Base-by-base conservation (phyloP, 768 basidiomycete species). In the Pisolithus tinctorius region DNA sequence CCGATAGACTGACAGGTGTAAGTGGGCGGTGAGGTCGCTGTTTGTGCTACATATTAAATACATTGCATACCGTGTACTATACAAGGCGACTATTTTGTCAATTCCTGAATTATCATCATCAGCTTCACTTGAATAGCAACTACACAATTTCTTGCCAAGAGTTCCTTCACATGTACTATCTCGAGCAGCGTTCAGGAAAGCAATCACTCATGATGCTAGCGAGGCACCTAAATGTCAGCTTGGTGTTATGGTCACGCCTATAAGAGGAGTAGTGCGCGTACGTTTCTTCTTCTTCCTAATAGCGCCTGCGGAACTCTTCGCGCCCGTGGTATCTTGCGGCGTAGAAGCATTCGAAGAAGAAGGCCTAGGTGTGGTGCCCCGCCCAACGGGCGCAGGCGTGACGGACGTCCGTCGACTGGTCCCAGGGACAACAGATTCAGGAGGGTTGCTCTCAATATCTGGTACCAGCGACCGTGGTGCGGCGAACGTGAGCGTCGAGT, bases 251-350 rank as follows among this genome's bases (percentile, higher is more conserved):
- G 30, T 20, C 29, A 1, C 4, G 48, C 13, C 43, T 45, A 37
- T 9, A 29, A 60, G 29, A 29, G 42, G 30, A 25, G 41, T 39
- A 37, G 34, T n/a, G 17, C 16, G 70, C 83, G 50, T 64, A 83
- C 88, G 80, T 74, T 89, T 90, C 63, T 80, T 81, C 69, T 85
- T 91, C 71, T 86, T 88, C 63, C 80, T 87, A 23, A 77, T 78
- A 14, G 70, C 78, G 3, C 78, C 81, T 2, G 74, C 60, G 1
- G 72, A 69, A 4, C 72, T 75, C 63, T 78, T 85, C 38, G 64
- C 49, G 30, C 71, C 58, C 20, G 71, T 56, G 5, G 51, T 38
- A 48, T 84, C 84, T 57, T 75, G 78, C 14, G 74, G 64, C 37
- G 69, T 62, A 20, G 76, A 62, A 42, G 69, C 71, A 10, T 55